phyloP scores from a whole-genome alignment of 495 filamentous ascomycete genomes.

The Xylaria telfairii region DNA sequence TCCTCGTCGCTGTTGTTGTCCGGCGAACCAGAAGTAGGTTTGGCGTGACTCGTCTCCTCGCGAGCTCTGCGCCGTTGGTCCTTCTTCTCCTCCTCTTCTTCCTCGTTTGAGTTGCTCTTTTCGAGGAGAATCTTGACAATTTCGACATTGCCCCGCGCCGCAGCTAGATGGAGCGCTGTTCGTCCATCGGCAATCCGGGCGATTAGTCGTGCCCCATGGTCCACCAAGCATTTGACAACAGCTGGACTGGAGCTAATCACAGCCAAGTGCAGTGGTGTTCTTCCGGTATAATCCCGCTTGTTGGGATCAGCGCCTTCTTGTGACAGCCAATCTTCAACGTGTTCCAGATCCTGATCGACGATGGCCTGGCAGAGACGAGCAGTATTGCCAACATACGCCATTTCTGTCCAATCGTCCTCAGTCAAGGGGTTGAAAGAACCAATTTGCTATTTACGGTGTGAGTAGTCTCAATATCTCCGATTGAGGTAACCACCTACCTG shows the following conservation, averaged over 20 bases:
- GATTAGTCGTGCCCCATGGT: slow-evolving; percentile 72
- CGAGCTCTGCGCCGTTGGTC: slow-evolving; percentile 52
- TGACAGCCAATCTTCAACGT: slow-evolving; percentile 70
- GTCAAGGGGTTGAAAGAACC: slow-evolving; percentile 80
- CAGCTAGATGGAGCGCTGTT: slow-evolving; percentile 80
- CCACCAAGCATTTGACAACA: slow-evolving; percentile 73
- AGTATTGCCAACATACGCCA: slow-evolving; percentile 77
- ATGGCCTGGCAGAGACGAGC: slow-evolving; percentile 77
- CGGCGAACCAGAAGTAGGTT: slow-evolving; percentile 23
- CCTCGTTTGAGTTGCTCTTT: slow-evolving; percentile 74
- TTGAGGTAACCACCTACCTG: slow-evolving; percentile 58
- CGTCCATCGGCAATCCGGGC: slow-evolving; percentile 76
- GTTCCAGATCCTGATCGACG: slow-evolving; percentile 67
- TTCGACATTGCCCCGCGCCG: slow-evolving; percentile 67
- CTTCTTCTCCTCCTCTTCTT: slow-evolving; percentile 64
- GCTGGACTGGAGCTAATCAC: slow-evolving; percentile 68
- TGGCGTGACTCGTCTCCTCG: slow-evolving; percentile 11
- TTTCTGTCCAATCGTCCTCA: slow-evolving; percentile 81
- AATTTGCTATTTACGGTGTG: slow-evolving; percentile 44
- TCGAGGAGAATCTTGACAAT: slow-evolving; percentile 73
- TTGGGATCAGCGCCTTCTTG: slow-evolving; percentile 67
- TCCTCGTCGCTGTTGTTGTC: slow-evolving; percentile 35
- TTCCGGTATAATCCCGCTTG: slow-evolving; percentile 75
- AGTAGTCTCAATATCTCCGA: slow-evolving; percentile 4
- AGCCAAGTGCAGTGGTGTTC: slow-evolving; percentile 80